These are phyloP conservation scores for Syncephalastrum sp. DNA, from an alignment of 371 early-diverging fungal species.

Conservation along the genomic window DNA sequence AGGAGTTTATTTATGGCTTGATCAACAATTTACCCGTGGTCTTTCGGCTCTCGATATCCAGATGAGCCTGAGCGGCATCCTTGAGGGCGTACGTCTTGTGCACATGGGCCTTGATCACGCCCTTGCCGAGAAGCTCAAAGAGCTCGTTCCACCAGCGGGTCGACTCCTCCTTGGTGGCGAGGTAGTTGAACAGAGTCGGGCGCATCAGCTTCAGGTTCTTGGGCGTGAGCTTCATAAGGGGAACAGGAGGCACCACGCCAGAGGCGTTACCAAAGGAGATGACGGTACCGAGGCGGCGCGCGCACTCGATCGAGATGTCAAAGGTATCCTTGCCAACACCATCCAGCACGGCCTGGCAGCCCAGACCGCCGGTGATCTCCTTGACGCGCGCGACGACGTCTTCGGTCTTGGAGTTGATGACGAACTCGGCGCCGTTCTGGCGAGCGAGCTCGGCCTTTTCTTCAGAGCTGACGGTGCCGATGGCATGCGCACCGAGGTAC, in stretches of 20 bases:
- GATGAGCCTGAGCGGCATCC: slow-evolving; percentile 78
- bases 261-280: slow-evolving; percentile 94
- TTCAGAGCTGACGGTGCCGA: slow-evolving; percentile 83
- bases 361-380: slow-evolving; percentile 73
- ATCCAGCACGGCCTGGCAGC: slow-evolving; percentile 88
- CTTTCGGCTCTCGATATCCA: slow-evolving; percentile 75
- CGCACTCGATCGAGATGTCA: slow-evolving; percentile 67
- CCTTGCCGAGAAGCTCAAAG: slow-evolving; percentile 51
- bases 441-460: slow-evolving; percentile 79
- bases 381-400: slow-evolving; percentile 68
- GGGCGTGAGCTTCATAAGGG: slow-evolving; percentile 62
- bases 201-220: slow-evolving; percentile 79
- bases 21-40: slow-evolving; percentile 77
- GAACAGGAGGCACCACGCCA: slow-evolving; percentile 77
- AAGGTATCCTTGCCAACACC: slow-evolving; percentile 92
- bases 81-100: slow-evolving; percentile 75
- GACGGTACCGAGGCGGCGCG: slow-evolving; percentile 79
- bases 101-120: slow-evolving; percentile 63
- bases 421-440: slow-evolving; percentile 75
- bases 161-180: slow-evolving; percentile 73
- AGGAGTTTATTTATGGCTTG: slow-evolving; percentile 32
- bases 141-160: slow-evolving; percentile 57
- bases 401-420: slow-evolving; percentile 73
- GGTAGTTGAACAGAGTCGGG: slow-evolving; percentile 72
- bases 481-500: slow-evolving; percentile 81